Percentiles rank a stretch among this genome's conserved stretches.
Evolutionary conservation across 768 basidiomycete genomes (phyloP).

Genomic region (Russula lepida): DNA sequence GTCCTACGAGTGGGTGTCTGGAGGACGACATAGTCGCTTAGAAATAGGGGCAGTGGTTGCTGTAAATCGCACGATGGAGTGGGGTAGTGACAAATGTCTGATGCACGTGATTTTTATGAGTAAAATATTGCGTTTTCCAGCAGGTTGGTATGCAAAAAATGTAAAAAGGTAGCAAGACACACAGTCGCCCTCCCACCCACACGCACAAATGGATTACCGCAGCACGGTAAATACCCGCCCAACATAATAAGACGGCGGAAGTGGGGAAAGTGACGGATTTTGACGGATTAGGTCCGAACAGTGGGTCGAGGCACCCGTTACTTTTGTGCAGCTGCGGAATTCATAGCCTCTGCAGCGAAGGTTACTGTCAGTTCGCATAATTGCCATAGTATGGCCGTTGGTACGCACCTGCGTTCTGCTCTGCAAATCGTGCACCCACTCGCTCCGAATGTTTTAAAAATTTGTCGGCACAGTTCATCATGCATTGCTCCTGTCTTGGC

Average conservation of each 20-base stretch:
- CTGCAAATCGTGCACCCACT: conserved; percentile 86
- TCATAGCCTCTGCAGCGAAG: conserved; percentile 33
- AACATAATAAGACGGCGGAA: background rate
- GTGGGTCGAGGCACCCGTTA: background rate
- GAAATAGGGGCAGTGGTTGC: background rate
- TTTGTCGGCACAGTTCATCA: conserved; percentile 93
- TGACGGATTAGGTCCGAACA: background rate
- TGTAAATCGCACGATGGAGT: background rate
- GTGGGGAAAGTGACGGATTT: background rate
- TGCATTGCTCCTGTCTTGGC: conserved; percentile 65
- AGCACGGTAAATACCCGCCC: background rate
- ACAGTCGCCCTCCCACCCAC: background rate
- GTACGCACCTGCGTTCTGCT: conserved; percentile 78
- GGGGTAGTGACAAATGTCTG: background rate
- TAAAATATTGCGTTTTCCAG: too few relatives aligned
- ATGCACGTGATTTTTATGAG: background rate
- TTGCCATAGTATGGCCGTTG: background rate
- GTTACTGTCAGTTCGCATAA: background rate
- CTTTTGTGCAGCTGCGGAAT: conserved; percentile 29
- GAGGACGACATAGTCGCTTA: conserved; percentile 9
- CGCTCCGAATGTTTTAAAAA: conserved; percentile 95
- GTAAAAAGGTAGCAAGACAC: background rate
- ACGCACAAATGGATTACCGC: background rate
- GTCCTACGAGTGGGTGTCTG: conserved; percentile 45
- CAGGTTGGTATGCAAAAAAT: too few relatives aligned